Evolutionary conservation across 2,329 filamentous ascomycete genomes (phyloP), one percentile per base, ranked within the genome.

Genomic region (Pseudopithomyces chartarum): DNA sequence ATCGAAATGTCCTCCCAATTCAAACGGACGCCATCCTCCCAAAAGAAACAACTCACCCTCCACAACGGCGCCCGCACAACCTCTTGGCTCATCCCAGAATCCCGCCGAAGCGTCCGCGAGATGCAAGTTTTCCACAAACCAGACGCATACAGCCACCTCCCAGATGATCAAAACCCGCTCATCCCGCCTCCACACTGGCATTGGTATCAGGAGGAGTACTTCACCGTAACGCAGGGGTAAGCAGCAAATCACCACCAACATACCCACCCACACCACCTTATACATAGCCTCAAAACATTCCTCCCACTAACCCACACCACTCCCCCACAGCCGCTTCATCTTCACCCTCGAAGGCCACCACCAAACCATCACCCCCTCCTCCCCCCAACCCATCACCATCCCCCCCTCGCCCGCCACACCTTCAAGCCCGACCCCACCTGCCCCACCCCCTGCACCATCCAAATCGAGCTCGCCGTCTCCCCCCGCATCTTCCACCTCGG

Each of bases 201-300:
- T 26, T 45, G 43, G 43, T 45, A 45, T 15, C 43, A 45, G 23
- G 43, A 45, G 23, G 43, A 45, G n/a, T 45, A 45, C 32, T 45
- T 45, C 13, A 45, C 43, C 15, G 43, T 45, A 23, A 32, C 23
- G 22, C 43, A 45, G 23, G 43, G 43, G 43, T 45, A 45, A 33
- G 43, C 3, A 5, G 17, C 13, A 15, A 23, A 20, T 44, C 42
- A 19, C 20, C 11, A 2, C 6, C 40, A 29, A 15, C 2, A 13
- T 22, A 44, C n/a, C n/a, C n/a, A n/a, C n/a, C n/a, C n/a, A n/a
- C n/a, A n/a, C n/a, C n/a, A n/a, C n/a, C n/a, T n/a, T n/a, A n/a
- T n/a, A n/a, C n/a, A n/a, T n/a, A n/a, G n/a, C 19, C 10, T 8
- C 26, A 29, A 29, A 8, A 29, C 26, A 33, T 2, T 2, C 12